Conservation (phyloP, 331 rosid genomes). For the Pyrus hybrid region DNA sequence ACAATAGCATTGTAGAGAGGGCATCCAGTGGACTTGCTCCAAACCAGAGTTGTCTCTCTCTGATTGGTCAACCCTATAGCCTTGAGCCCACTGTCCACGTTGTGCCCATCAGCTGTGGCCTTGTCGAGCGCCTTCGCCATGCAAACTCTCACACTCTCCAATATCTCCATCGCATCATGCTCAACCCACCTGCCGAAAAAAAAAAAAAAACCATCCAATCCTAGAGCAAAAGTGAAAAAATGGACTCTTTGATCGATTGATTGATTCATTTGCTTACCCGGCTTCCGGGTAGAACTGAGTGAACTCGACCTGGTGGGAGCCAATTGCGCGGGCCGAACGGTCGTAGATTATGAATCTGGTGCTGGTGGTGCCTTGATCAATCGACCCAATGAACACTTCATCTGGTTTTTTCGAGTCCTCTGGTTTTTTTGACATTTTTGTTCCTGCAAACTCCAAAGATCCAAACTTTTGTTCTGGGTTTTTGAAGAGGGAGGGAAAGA, state of each 20-base stretch:
- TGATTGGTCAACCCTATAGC: conserved; percentile 88
- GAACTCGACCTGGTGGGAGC: conserved; percentile 86
- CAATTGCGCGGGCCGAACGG: conserved; percentile 25
- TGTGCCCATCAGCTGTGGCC: conserved; percentile 72
- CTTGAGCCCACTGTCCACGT: conserved; percentile 61
- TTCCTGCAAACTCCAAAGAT: background rate
- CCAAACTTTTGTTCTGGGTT: background rate
- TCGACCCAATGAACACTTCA: conserved; percentile 48
- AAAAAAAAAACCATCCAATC: background rate
- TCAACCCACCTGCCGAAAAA: conserved; percentile 67
- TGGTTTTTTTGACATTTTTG: background rate
- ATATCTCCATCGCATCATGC: conserved; percentile 81
- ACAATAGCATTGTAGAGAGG: conserved; percentile 85
- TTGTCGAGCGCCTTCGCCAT: conserved; percentile 71
- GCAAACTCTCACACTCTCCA: conserved; percentile 79
- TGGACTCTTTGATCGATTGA: background rate
- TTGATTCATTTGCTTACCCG: conserved; percentile 43
- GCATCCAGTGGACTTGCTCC: conserved; percentile 87
- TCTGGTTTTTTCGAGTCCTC: conserved; percentile 15
- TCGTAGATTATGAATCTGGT: conserved; percentile 80
- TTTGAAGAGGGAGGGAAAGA: background rate
- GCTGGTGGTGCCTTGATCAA: conserved; percentile 91
- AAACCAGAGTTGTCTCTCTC: conserved; percentile 81
- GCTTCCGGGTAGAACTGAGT: conserved; percentile 77
- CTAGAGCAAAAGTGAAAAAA: background rate